Evolutionary conservation across 331 rosid species (phyloP).

Genomic region (Dryas integrifolia): DNA sequence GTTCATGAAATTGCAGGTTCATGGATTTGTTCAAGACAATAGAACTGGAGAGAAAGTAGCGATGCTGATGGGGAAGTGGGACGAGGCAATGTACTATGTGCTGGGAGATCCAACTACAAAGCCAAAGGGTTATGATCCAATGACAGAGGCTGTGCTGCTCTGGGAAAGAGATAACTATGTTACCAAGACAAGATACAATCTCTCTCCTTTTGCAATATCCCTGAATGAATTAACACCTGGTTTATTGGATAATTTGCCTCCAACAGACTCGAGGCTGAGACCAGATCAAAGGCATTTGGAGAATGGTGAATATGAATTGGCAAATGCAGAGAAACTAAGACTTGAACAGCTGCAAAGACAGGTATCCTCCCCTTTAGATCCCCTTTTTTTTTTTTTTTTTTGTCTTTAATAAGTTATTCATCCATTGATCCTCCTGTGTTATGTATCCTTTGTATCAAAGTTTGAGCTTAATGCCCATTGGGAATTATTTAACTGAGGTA

Average conservation of each 20-base stretch:
- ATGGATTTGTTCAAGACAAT: constrained; percentile 98
- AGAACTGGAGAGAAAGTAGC: constrained; percentile 97
- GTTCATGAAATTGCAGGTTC: constrained; percentile 59
- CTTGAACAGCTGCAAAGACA: constrained; percentile 98
- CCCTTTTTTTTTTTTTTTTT: neutral
- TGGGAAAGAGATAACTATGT: constrained; percentile 80
- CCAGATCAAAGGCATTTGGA: constrained; percentile 96
- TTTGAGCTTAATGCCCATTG: neutral
- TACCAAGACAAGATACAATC: constrained; percentile 86
- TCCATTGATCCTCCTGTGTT: neutral
- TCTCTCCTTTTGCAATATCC: constrained; percentile 91
- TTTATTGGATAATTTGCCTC: constrained; percentile 69
- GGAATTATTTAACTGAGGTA: neutral
- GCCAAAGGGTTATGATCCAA: constrained; percentile 97
- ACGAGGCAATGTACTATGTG: constrained; percentile 94
- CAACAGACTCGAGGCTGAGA: constrained; percentile 93
- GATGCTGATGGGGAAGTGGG: constrained; percentile 96
- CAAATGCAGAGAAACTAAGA: constrained; percentile 89
- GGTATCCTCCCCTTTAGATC: constrained; percentile 39
- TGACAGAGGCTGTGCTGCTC: constrained; percentile 89
- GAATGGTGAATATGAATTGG: constrained; percentile 90
- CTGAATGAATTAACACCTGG: constrained; percentile 84
- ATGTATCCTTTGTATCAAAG: neutral
- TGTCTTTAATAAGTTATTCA: neutral
- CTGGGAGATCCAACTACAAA: constrained; percentile 89